phyloP scores from a whole-genome alignment of 768 basidiomycete genomes.

The Amanita molliuscula region DNA sequence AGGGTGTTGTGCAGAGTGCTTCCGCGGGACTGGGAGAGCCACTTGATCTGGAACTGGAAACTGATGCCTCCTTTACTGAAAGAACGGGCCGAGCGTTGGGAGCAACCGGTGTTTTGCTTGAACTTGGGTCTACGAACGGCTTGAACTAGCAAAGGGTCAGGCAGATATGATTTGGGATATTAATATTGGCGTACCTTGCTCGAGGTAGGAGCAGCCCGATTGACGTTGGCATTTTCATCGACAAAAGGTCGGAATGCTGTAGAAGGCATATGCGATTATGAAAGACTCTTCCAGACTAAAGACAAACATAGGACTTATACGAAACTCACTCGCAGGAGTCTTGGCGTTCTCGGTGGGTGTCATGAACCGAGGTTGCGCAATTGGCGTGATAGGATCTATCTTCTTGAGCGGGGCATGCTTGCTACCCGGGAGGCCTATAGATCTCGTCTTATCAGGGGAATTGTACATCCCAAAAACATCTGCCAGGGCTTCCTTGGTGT shows the following conservation, averaged over 20 bases:
- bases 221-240: slow-evolving; percentile 45
- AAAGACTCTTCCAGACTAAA: slow-evolving; percentile 2
- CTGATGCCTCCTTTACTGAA: slow-evolving; percentile 35
- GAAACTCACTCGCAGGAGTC: slow-evolving; percentile 24
- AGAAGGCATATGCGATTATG: slow-evolving; percentile 11
- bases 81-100: slow-evolving; percentile 32
- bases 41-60: slow-evolving; percentile 17
- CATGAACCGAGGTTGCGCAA: slow-evolving; percentile 23
- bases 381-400: slow-evolving; percentile 47
- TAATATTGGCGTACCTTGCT: slow-evolving; percentile 17
- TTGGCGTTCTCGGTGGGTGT: slow-evolving; percentile 10
- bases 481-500: slow-evolving; percentile 89
- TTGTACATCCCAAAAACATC: slow-evolving; percentile 98
- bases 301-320: slow-evolving; percentile 1
- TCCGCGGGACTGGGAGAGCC: slow-evolving; percentile 14
- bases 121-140: slow-evolving; percentile 50
- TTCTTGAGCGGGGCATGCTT: slow-evolving; percentile 66
- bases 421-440: slow-evolving; percentile 44
- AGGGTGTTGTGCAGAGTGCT: slow-evolving; percentile 20
- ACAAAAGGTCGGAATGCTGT: slow-evolving; percentile 60
- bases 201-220: slow-evolving; percentile 35
- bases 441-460: slow-evolving; percentile 70
- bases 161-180: background rate
- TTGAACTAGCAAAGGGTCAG: slow-evolving; percentile 36
- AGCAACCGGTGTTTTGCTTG: slow-evolving; percentile 31